Base-by-base conservation (phyloP, 208 protist species). In the Crithidia sp. region DNA sequence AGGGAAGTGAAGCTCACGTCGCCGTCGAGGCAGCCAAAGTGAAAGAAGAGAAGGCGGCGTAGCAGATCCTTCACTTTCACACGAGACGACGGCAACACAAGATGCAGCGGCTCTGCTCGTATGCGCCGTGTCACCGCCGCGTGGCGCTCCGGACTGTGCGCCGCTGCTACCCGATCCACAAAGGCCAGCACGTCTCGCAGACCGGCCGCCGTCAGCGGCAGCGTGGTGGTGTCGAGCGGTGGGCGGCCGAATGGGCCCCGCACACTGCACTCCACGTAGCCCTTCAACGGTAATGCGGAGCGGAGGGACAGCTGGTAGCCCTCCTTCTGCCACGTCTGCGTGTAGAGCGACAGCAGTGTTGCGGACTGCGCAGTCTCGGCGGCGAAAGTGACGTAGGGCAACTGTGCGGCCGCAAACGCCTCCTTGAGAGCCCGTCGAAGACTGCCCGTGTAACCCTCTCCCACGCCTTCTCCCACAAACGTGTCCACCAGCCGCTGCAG, bases 391-490 rank as follows among this genome's bases (percentile, higher is more conserved):
- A 60, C 61, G 47, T 62, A 83, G 28, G 43, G 10, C 13, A 79
- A 19, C 19, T 50, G 41, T 7, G 76, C 52, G 8, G 82, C 76
- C 12, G 57, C 40, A 76, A 87, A 95, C 14, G 87, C 90, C 7
- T 88, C 79, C 9, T 65, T 69, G 41, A 95, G 62, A 8, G 90
- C 87, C 6, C 85, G 76, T 5, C 68, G 50, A 39, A 88, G 49
- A 4, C 62, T 67, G 0, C 60, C 41, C 43, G 66, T 40, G 74
- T 76, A 84, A 8, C 74, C 62, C 28, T 71, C 57, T 2, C 73
- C 88, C 43, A 89, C 83, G 5, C 84, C 61, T 55, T 93, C 85
- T 5, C 92, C 92, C 10, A 76, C 74, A 72, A 96, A 93, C 13
- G 44, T 55, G 13, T 73, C 53, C 28, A 90, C 71, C 7, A 84